Evolutionary conservation across 2,329 filamentous ascomycete species (phyloP).

Genomic region (Dactylellina cionopaga): DNA sequence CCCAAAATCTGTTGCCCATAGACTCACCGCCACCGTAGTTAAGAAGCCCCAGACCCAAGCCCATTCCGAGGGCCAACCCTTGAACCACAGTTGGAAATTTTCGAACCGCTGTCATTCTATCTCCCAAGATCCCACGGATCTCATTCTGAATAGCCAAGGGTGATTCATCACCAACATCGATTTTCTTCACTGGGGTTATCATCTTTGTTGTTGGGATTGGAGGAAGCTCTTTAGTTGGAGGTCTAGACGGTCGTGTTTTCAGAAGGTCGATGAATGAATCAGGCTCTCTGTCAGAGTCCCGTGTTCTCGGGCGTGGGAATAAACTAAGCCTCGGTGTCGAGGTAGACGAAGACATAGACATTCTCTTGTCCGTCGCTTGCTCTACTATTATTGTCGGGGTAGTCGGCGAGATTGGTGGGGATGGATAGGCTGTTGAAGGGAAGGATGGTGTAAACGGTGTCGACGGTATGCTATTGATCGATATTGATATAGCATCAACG

Average conservation of each 20-base stretch:
- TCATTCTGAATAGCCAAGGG: slow-evolving; percentile 47
- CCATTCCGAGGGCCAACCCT: slow-evolving; percentile 48
- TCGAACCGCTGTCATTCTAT: slow-evolving; percentile 47
- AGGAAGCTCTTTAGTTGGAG: slow-evolving; percentile 37
- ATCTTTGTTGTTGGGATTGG: slow-evolving; percentile 38
- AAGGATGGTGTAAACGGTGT: slow-evolving; percentile 48
- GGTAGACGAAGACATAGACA: slow-evolving; percentile 29
- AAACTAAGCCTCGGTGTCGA: slow-evolving; percentile 42
- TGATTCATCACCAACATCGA: slow-evolving; percentile 41
- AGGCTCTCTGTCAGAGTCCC: slow-evolving; percentile 43
- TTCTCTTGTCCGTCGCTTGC: slow-evolving; percentile 30
- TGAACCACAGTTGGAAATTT: slow-evolving; percentile 51
- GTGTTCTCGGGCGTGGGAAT: slow-evolving; percentile 45
- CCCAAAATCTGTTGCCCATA: slow-evolving; percentile 46
- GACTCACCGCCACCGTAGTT: slow-evolving; percentile 44
- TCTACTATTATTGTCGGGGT: slow-evolving; percentile 50
- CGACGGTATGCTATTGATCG: slow-evolving; percentile 43
- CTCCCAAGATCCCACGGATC: slow-evolving; percentile 45
- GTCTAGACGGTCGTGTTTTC: slow-evolving; percentile 37
- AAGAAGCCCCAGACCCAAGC: slow-evolving; percentile 41
- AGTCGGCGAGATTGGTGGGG: slow-evolving; percentile 51
- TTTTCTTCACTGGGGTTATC: slow-evolving; percentile 48
- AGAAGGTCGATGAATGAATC: slow-evolving; percentile 30
- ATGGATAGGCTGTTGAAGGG: slow-evolving; percentile 46
- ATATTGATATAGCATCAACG: slow-evolving; percentile 44